Conservation (phyloP, 108 stramenopile genomes). For the Stephanodiscus triporus region DNA sequence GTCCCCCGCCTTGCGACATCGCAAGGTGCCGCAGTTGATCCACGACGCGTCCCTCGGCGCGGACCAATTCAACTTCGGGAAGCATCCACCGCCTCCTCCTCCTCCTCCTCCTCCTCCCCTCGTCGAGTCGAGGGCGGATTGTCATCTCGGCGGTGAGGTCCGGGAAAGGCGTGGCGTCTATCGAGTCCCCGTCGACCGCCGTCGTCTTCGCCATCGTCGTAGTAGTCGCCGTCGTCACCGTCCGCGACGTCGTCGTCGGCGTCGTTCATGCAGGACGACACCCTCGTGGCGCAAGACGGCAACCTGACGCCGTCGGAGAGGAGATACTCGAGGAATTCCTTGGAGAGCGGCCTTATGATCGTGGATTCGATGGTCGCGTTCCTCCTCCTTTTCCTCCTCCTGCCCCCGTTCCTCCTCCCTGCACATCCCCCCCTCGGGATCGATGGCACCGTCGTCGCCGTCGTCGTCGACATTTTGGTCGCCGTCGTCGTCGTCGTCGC, state of each 20-base stretch:
- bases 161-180: constrained; percentile 14
- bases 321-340: constrained; percentile 78
- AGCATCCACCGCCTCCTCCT: constrained; percentile 40
- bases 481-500: background rate
- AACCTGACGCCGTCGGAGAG: constrained; percentile 83
- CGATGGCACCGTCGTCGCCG: background rate
- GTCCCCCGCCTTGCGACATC: constrained; percentile 87
- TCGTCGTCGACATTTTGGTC: background rate
- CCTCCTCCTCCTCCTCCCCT: constrained; percentile 58
- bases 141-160: constrained; percentile 42
- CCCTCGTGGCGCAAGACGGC: constrained; percentile 64
- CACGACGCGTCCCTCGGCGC: constrained; percentile 91
- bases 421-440: background rate
- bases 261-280: constrained; percentile 62
- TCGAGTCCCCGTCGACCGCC: constrained; percentile 31
- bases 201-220: background rate
- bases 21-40: constrained; percentile 90
- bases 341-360: constrained; percentile 59
- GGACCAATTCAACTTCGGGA: constrained; percentile 94
- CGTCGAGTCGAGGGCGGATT: constrained; percentile 22
- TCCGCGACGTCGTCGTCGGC: constrained; percentile 44
- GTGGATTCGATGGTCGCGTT: constrained; percentile 72
- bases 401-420: background rate
- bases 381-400: constrained; percentile 22
- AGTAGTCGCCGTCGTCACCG: constrained; percentile 31